Base-by-base conservation (phyloP, 2,329 filamentous ascomycete species). In the Penicillium hesseltinei region DNA sequence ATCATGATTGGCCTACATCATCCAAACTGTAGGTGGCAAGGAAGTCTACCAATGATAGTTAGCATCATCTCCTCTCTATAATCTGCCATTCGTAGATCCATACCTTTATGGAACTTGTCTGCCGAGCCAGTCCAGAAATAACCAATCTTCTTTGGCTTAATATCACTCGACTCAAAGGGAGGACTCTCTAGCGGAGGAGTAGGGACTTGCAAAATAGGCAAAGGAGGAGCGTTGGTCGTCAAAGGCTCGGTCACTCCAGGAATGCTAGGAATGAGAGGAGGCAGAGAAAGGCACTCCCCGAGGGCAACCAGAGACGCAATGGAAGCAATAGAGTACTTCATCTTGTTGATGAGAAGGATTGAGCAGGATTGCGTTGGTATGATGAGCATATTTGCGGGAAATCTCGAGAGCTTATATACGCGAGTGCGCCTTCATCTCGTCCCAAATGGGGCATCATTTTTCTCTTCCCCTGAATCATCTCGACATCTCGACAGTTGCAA, bases 111-210 rank as follows among this genome's bases (percentile, higher is more conserved):
- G 46, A 78, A 66, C 65, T 86, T 86, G 65, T 86, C 83, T 36
- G 82, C 84, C 35, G 84, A 77, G 19, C 80, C 84, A 51, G 83
- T 85, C 83, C 83, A 86, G 73, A 86, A 86, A 71, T 86, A 86
- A 0, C 83, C 84, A 67, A 87, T 83, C 75, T 87, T 87, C 80
- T 86, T 87, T 29, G 84, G 84, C 73, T 81, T 82, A 67, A 86
- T 80, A 58, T 82, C 74, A 66, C 80, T 82, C 3, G 77, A 73
- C 11, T 73, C 75, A 59, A 85, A 85, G 7, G 80, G 80, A 9
- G 78, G 78, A 62, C 81, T 83, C 2, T 77, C 73, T n/a, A 86
- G 69, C 0, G 84, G 80, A 48, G 84, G 84, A n/a, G 81, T 84
- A 2, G 84, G 84, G 5, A 83, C 54, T 65, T 86, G 84, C 11